Evolutionary conservation across 139 green algal species (phyloP), one percentile per base, ranked within the genome.

Genomic region (Ettlia oleoabundans): DNA sequence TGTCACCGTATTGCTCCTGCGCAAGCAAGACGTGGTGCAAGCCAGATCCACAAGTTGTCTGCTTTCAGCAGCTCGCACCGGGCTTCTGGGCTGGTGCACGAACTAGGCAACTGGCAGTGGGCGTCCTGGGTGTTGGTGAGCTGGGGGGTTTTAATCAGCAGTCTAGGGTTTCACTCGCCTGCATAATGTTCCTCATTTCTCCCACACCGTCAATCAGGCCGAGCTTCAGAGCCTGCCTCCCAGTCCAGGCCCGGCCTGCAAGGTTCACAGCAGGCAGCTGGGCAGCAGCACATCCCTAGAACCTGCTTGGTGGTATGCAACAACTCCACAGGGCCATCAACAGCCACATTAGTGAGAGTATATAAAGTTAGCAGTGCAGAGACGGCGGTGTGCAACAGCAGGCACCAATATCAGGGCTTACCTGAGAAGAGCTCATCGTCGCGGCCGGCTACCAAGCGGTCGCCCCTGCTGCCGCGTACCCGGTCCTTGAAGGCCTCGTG

Each of bases 161-260:
- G n/a, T n/a, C n/a, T n/a, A n/a, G n/a, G n/a, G n/a, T n/a, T n/a
- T n/a, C n/a, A n/a, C n/a, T n/a, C n/a, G n/a, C n/a, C n/a, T 51
- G 81, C 84, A 89, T 83, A 10, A 72, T 42, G 19, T 15, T 30
- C 6, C 77, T 38, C 75, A 90, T 69, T 47, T 81, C 68, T 1
- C 72, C 85, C 26, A 88, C 28, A 4, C 82, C 81, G 32, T 91
- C 85, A 2, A 89, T 37, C 63, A 91, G 71, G 28, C 87, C 87
- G 33, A 90, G 69, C 70, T 84, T 61, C 3, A 79, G 53, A 30
- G 85, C 87, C 66, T 91, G 87, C 10, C 63, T 30, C 18, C 87
- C 87, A 21, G 88, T 91, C 87, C 87, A 91, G 19, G 83, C 74
- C 0, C 83, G 75, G n/a, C 85, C 84, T 61, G 73, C 74, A 53